These are phyloP conservation scores for Saksenaea oblongispora DNA, from an alignment of 371 early-diverging fungal species.

Conservation along the genomic window DNA sequence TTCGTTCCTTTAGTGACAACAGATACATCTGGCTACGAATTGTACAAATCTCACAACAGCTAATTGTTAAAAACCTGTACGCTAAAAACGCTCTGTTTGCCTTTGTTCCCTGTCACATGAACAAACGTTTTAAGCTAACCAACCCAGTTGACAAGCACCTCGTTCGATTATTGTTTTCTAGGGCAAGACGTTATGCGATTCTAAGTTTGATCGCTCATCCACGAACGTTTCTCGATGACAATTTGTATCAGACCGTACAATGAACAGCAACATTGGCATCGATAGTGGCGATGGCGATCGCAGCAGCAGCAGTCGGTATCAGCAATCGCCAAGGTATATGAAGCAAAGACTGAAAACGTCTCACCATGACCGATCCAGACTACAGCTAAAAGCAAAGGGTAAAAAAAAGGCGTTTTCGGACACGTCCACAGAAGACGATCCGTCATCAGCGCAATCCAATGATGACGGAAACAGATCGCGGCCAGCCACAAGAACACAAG, in stretches of 20 bases:
- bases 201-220: not conserved
- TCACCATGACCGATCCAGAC: not conserved
- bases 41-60: not conserved
- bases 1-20: not conserved
- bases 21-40: not conserved
- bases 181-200: not conserved
- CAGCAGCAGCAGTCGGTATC: not conserved
- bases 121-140: not conserved
- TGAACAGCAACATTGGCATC: not conserved
- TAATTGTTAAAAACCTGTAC: not conserved
- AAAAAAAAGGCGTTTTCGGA: not conserved
- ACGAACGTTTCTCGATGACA: not conserved
- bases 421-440: not conserved
- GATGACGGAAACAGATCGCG: not conserved
- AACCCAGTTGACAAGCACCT: not conserved
- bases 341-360: not conserved
- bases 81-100: not conserved
- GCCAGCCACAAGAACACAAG: constrained; percentile 47
- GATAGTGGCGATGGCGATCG: not conserved
- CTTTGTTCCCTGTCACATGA: not conserved
- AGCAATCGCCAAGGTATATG: not conserved
- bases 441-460: not conserved
- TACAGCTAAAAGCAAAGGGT: not conserved
- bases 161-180: not conserved
- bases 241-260: not conserved